These are phyloP conservation scores for Septoria linicola DNA, from an alignment of 2,329 filamentous ascomycete species.

Conservation along the genomic window DNA sequence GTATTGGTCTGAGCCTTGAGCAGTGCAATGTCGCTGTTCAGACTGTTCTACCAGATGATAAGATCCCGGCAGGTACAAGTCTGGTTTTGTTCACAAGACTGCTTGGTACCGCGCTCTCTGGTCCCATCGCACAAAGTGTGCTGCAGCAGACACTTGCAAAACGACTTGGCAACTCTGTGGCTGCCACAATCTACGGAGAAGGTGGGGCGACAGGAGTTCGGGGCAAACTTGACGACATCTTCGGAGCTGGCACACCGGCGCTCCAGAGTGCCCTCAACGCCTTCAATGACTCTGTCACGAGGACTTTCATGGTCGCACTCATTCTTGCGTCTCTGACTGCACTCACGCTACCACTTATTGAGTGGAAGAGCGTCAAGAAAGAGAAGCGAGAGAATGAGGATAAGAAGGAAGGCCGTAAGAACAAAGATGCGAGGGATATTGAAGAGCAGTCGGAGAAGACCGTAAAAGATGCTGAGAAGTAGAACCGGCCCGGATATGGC, in stretches of 20 bases:
- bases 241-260: neutral
- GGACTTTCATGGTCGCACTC: conserved; percentile 15
- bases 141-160: conserved; percentile 16
- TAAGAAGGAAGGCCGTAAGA: neutral
- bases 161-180: neutral
- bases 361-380: conserved; percentile 38
- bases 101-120: conserved; percentile 15
- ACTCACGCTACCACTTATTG: conserved; percentile 11
- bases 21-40: conserved; percentile 21
- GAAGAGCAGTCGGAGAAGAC: too few relatives aligned
- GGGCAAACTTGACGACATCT: conserved; percentile 5
- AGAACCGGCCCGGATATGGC: too few relatives aligned
- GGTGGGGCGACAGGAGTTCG: conserved; percentile 12
- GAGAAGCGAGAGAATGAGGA: conserved; percentile 15
- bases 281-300: conserved; percentile 9
- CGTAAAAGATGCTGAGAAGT: too few relatives aligned
- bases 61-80: conserved; percentile 16
- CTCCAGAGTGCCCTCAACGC: neutral
- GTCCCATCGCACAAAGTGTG: conserved; percentile 15
- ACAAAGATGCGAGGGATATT: too few relatives aligned
- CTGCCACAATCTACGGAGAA: neutral
- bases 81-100: conserved; percentile 14
- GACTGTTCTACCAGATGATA: conserved; percentile 10
- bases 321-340: conserved; percentile 12
- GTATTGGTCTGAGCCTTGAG: conserved; percentile 17